Evolutionary conservation across 192 early-diverging fungal genomes (phyloP).

Genomic region (Coemansia sp.): DNA sequence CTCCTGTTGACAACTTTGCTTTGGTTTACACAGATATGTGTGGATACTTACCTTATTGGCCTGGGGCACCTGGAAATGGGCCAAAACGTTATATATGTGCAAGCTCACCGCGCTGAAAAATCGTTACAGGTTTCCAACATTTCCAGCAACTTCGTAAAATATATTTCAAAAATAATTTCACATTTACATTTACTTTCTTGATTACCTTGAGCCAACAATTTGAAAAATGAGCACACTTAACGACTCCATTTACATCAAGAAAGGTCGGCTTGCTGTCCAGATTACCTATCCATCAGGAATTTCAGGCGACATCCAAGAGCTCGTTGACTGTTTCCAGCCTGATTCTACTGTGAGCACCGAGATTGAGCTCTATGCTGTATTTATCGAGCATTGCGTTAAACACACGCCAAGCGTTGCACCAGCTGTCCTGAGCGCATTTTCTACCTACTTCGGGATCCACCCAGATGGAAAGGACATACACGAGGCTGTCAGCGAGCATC

Average conservation of each 20-base stretch:
- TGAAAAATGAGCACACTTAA: neutral
- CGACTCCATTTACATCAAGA: neutral
- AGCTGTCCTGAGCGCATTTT: constrained; percentile 10
- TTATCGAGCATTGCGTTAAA: constrained; percentile 10
- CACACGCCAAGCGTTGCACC: neutral
- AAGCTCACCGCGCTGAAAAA: too few relatives aligned
- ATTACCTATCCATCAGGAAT: neutral
- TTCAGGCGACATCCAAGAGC: neutral
- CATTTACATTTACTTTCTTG: too few relatives aligned
- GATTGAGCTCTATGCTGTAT: constrained; percentile 15
- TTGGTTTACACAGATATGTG: too few relatives aligned
- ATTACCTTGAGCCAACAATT: neutral
- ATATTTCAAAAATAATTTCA: too few relatives aligned
- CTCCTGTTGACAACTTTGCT: too few relatives aligned
- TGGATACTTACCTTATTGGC: too few relatives aligned
- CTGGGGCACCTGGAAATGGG: too few relatives aligned
- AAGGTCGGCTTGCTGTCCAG: neutral
- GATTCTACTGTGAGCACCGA: neutral
- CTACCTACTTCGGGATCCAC: neutral
- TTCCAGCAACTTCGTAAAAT: too few relatives aligned
- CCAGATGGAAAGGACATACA: constrained; percentile 11
- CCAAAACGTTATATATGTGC: too few relatives aligned
- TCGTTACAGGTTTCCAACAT: too few relatives aligned
- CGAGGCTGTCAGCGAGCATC: constrained; percentile 3
- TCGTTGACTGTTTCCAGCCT: neutral